Evolutionary conservation across 192 early-diverging fungal species (phyloP).

Genomic region (Backusella parvicylindrica): DNA sequence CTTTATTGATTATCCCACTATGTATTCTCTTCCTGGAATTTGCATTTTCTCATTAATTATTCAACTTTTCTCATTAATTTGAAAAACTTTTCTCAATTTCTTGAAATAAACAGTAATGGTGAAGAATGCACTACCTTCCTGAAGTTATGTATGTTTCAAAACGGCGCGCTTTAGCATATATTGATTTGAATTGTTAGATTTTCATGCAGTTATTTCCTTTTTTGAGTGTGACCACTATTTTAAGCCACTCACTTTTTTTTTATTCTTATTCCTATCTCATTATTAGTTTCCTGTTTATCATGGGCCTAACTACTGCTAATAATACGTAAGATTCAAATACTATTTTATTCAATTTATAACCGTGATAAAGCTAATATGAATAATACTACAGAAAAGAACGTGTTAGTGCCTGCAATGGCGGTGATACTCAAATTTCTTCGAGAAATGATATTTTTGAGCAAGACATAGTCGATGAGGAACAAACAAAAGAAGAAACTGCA

Average conservation of each 20-base stretch:
- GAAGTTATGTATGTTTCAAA: not conserved
- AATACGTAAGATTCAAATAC: not conserved
- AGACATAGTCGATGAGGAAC: not conserved
- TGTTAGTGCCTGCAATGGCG: not conserved
- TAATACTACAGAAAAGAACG: not conserved
- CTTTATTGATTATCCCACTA: no score
- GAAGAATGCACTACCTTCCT: not conserved
- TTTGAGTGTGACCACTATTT: not conserved
- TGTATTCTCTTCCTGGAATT: no score
- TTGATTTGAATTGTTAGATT: not conserved
- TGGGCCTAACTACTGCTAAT: not conserved
- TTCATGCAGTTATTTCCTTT: not conserved
- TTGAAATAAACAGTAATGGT: no score
- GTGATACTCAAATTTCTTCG: not conserved
- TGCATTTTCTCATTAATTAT: no score
- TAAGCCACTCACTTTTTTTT: not conserved
- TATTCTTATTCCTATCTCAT: not conserved
- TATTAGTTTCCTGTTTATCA: not conserved
- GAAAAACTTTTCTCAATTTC: no score
- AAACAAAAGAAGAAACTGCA: not conserved
- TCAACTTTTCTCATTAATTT: no score
- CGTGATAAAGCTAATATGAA: not conserved
- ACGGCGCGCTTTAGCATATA: not conserved
- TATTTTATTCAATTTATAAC: not conserved
- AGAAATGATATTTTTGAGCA: slow-evolving; percentile 8